These are phyloP conservation scores for Leccinum angustisporum DNA, from an alignment of 1,284 basidiomycete genomes.

Conservation along the genomic window DNA sequence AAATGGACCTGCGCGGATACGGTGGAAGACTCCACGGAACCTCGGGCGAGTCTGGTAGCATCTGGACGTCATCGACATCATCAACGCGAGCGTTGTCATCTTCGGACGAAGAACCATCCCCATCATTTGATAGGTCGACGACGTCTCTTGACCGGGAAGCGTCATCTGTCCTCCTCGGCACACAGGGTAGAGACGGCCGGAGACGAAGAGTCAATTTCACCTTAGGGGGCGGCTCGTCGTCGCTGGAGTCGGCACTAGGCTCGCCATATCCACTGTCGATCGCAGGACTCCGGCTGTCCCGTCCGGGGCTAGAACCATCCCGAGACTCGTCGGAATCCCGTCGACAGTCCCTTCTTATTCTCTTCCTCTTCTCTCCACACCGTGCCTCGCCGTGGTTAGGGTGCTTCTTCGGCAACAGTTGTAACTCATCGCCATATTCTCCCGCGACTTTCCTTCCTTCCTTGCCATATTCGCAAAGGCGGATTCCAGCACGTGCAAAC, in stretches of 20 bases:
- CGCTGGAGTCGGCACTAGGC: slow-evolving; percentile 23
- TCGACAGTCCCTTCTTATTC: slow-evolving; percentile 52
- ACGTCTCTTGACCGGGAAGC: slow-evolving; percentile 32
- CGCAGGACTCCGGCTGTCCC: slow-evolving; percentile 23
- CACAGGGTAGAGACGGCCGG: slow-evolving; percentile 37
- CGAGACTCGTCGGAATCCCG: slow-evolving; percentile 20
- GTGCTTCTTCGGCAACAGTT: slow-evolving; percentile 37
- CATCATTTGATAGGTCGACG: slow-evolving; percentile 44
- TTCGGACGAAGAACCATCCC: slow-evolving; percentile 32
- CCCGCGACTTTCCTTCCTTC: slow-evolving; percentile 39
- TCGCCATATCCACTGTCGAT: slow-evolving; percentile 40
- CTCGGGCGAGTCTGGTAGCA: slow-evolving; percentile 24
- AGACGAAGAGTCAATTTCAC: slow-evolving; percentile 68
- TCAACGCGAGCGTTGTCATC: slow-evolving; percentile 22
- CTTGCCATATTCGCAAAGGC: slow-evolving; percentile 63
- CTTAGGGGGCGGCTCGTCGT: slow-evolving; percentile 56
- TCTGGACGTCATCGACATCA: slow-evolving; percentile 34
- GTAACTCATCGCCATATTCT: slow-evolving; percentile 12
- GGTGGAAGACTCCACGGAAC: slow-evolving; percentile 35
- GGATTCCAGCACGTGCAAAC: slow-evolving; percentile 67
- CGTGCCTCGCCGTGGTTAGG: slow-evolving; percentile 41
- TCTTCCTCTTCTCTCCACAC: slow-evolving; percentile 72
- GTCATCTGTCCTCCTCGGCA: slow-evolving; percentile 17
- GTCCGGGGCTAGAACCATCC: slow-evolving; percentile 9
- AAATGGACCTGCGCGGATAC: slow-evolving; percentile 49